These are phyloP conservation scores for Kodamaea hsintzibuensis DNA, from an alignment of 805 yeast genomes.

Conservation along the genomic window DNA sequence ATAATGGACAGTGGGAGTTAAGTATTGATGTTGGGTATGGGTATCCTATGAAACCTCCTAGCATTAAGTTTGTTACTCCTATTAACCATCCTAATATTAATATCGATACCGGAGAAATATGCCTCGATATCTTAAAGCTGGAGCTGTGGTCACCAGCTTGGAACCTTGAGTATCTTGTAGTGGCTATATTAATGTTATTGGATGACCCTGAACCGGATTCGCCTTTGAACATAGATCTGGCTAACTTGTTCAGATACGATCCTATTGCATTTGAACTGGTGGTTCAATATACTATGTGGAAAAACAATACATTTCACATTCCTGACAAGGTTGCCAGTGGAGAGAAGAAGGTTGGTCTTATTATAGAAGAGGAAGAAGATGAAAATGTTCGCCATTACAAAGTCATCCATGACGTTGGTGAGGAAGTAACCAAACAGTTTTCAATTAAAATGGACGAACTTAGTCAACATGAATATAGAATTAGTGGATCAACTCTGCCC, in stretches of 20 bases:
- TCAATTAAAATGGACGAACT: conserved; percentile 34
- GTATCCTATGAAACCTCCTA: conserved; percentile 65
- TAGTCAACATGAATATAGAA: conserved; percentile 18
- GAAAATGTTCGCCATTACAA: conserved; percentile 9
- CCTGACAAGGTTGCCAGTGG: conserved; percentile 5
- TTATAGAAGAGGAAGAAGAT: background rate
- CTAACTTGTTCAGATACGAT: conserved; percentile 54
- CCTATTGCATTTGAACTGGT: conserved; percentile 38
- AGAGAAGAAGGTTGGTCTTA: background rate
- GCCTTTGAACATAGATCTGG: conserved; percentile 70
- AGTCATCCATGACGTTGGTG: conserved; percentile 33
- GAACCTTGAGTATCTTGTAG: conserved; percentile 55
- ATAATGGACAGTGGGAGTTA: conserved; percentile 53
- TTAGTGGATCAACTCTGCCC: conserved; percentile 9
- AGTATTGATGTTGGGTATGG: conserved; percentile 43
- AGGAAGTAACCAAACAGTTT: conserved; percentile 34
- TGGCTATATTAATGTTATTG: conserved; percentile 58
- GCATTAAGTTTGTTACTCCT: conserved; percentile 46
- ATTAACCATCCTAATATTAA: conserved; percentile 45
- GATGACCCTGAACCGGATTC: conserved; percentile 70
- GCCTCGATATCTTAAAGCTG: conserved; percentile 61
- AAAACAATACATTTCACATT: conserved; percentile 26
- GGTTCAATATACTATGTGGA: conserved; percentile 44
- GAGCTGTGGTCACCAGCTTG: conserved; percentile 76
- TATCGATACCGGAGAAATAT: conserved; percentile 60